Conservation (phyloP, 208 protist genomes). For the Angomonas ambiguus region DNA sequence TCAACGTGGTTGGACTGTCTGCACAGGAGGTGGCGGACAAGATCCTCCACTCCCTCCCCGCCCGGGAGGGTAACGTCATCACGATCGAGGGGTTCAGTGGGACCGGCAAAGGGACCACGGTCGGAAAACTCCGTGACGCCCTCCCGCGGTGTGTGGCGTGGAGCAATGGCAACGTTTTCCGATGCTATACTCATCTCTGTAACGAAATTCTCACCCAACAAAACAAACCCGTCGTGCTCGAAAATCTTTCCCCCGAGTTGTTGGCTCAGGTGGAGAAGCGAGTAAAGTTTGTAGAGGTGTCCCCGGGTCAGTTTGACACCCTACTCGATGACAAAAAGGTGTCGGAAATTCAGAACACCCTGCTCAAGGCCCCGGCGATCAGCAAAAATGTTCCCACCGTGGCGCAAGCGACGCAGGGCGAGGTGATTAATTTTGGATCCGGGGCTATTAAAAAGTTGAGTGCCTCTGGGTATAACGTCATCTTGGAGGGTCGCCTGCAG, state of each 20-base stretch:
- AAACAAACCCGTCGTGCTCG: slow-evolving; percentile 42
- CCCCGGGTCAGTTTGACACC: slow-evolving; percentile 53
- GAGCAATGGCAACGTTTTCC: slow-evolving; percentile 93
- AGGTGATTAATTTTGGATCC: slow-evolving; percentile 84
- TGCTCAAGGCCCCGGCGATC: slow-evolving; percentile 79
- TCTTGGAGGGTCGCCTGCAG: slow-evolving; percentile 86
- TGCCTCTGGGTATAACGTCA: slow-evolving; percentile 79
- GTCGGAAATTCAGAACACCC: slow-evolving; percentile 83
- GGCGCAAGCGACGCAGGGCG: slow-evolving; percentile 88
- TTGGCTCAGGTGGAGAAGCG: slow-evolving; percentile 49
- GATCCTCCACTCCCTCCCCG: slow-evolving; percentile 54
- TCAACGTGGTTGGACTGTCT: slow-evolving; percentile 73
- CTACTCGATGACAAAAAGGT: slow-evolving; percentile 68
- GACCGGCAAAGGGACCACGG: slow-evolving; percentile 90
- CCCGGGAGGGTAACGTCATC: slow-evolving; percentile 75
- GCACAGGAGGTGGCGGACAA: slow-evolving; percentile 74
- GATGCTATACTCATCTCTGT: slow-evolving; percentile 83
- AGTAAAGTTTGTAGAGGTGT: slow-evolving; percentile 56
- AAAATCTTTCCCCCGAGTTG: slow-evolving; percentile 56
- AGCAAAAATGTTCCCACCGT: slow-evolving; percentile 78
- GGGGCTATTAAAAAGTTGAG: slow-evolving; percentile 64
- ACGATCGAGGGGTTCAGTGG: slow-evolving; percentile 87
- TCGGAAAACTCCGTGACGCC: slow-evolving; percentile 54
- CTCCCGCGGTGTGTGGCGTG: slow-evolving; percentile 83
- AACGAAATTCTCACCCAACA: slow-evolving; percentile 43